Conservation (phyloP, 345 rosid genomes). For the Ailanthus altissimus region DNA sequence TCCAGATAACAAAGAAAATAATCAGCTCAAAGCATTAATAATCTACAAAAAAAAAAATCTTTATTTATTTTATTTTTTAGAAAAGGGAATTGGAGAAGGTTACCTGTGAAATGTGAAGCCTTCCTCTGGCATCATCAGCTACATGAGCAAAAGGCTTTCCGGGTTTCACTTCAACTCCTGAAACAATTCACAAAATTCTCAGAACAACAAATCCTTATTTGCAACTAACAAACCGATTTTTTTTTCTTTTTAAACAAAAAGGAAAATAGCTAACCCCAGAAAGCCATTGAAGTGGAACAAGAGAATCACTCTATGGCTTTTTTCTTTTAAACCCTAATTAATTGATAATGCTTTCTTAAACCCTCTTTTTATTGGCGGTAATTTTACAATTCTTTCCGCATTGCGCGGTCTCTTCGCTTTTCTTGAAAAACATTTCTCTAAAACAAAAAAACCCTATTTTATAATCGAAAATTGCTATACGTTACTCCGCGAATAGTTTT, state of each 20-base stretch:
- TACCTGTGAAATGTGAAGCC: constrained; percentile 80
- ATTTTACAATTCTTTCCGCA: neutral
- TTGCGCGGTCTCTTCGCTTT: neutral
- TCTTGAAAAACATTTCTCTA: no score
- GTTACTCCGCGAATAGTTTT: no score
- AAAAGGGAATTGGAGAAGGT: neutral
- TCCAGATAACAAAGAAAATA: neutral
- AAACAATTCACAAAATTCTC: constrained; percentile 9
- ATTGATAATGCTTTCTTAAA: neutral
- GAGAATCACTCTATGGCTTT: neutral
- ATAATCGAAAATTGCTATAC: no score
- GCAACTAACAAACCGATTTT: neutral
- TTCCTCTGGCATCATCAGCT: constrained; percentile 27
- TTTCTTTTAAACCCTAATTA: neutral
- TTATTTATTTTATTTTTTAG: neutral
- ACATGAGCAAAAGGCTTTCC: constrained; percentile 55
- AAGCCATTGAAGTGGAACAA: constrained; percentile 14
- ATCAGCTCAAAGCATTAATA: neutral
- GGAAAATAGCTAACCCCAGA: constrained; percentile 12
- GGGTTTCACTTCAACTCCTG: constrained; percentile 72
- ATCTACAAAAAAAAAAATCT: neutral
- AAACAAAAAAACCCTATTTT: no score
- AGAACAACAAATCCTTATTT: neutral
- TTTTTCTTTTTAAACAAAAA: no score
- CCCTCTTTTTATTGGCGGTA: neutral